Percentiles rank a stretch among this genome's conserved stretches.
Evolutionary conservation across 441 rosid species (phyloP).

Genomic region (Macaranga tanarius): DNA sequence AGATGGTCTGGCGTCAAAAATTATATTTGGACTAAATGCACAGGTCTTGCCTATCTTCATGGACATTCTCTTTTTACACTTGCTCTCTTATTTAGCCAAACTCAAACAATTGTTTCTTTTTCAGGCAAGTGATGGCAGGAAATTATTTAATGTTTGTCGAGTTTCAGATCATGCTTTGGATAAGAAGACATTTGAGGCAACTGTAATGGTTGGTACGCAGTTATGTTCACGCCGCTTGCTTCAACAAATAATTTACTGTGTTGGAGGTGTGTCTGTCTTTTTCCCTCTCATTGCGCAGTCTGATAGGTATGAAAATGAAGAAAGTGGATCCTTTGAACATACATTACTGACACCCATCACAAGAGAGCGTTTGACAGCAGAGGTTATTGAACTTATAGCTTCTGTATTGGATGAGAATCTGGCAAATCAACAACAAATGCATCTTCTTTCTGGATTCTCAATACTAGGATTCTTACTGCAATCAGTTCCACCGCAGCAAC

Average conservation of each 20-base stretch:
- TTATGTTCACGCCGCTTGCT: slow-evolving; percentile 95
- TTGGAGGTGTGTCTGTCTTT: slow-evolving; percentile 97
- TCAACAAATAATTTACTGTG: slow-evolving; percentile 96
- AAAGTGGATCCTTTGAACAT: slow-evolving; percentile 49
- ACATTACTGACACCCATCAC: slow-evolving; percentile 57
- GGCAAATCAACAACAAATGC: slow-evolving; percentile 97
- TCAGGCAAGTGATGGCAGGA: slow-evolving; percentile 94
- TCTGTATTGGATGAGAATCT: slow-evolving; percentile 95
- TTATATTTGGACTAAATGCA: slow-evolving; percentile 92
- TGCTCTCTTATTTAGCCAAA: slow-evolving; percentile 19
- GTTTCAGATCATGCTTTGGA: slow-evolving; percentile 60
- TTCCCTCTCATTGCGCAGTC: slow-evolving; percentile 92
- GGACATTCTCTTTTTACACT: slow-evolving; percentile 15
- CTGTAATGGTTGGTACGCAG: slow-evolving; percentile 75
- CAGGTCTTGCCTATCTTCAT: slow-evolving; percentile 57
- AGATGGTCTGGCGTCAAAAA: slow-evolving; percentile 95
- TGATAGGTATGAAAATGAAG: slow-evolving; percentile 75
- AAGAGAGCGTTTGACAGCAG: slow-evolving; percentile 89
- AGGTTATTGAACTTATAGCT: slow-evolving; percentile 94
- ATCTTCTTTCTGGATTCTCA: slow-evolving; percentile 91
- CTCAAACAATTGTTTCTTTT: slow-evolving; percentile 33
- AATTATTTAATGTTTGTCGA: slow-evolving; percentile 85
- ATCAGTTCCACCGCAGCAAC: slow-evolving; percentile 89
- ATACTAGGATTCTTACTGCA: slow-evolving; percentile 92
- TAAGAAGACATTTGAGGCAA: slow-evolving; percentile 80